These are phyloP conservation scores for Candida nemodendra DNA, from an alignment of 805 yeast species.

Conservation along the genomic window DNA sequence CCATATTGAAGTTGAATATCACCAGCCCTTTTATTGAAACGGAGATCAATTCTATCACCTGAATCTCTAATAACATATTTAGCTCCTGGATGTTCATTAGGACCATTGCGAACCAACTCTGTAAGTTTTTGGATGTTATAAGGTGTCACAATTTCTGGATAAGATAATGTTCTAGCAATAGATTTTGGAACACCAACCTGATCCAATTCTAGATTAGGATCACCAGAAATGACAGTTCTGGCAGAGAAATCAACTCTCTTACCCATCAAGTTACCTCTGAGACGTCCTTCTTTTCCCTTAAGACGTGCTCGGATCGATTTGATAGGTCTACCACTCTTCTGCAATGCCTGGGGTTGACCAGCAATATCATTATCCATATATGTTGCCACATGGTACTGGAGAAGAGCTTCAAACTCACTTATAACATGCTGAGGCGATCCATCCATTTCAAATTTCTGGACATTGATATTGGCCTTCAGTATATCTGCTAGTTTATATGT, in stretches of 20 bases:
- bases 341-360: conserved; percentile 98
- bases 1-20: conserved; percentile 97
- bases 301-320: conserved; percentile 98
- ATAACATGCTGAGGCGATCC: conserved; percentile 99
- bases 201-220: conserved; percentile 94
- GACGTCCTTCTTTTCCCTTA: conserved; percentile 99
- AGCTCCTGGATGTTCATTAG: conserved; percentile 99
- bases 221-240: conserved; percentile 98
- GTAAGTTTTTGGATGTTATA: conserved; percentile 93
- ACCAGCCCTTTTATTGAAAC: conserved; percentile 97
- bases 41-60: conserved; percentile 96
- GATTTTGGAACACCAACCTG: conserved; percentile 99
- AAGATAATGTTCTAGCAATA: conserved; percentile 91
- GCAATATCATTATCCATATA: conserved; percentile 99
- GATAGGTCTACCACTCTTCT: conserved; percentile 97
- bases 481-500: conserved; percentile 97
- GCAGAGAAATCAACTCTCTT: conserved; percentile 99
- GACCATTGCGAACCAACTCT: conserved; percentile 94
- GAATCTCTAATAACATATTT: conserved; percentile 97
- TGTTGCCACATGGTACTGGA: conserved; percentile 98
- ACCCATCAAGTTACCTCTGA: conserved; percentile 98
- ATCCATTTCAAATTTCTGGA: conserved; percentile 95
- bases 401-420: conserved; percentile 89
- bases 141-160: conserved; percentile 98
- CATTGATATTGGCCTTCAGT: conserved; percentile 92